These are phyloP conservation scores for Gastrodia elata DNA, from an alignment of 106 monocot genomes.

Conservation along the genomic window DNA sequence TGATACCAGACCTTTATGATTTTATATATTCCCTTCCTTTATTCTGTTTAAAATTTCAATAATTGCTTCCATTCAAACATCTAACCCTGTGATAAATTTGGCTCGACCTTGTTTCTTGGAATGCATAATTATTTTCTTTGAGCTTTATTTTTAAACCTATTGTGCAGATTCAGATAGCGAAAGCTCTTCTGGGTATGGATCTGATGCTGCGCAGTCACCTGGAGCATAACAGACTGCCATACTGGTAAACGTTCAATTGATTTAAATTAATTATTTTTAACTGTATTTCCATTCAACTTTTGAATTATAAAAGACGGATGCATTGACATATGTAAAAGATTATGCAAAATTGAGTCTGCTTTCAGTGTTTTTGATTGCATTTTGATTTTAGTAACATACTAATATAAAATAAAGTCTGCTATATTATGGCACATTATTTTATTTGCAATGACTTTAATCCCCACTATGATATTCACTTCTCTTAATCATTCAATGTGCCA, in stretches of 20 bases:
- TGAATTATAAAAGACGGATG: background rate
- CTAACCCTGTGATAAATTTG: background rate
- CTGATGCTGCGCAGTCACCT: conserved; percentile 17
- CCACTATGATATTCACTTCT: background rate
- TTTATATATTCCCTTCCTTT: background rate
- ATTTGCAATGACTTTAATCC: background rate
- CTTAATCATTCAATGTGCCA: background rate
- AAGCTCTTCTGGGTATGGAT: conserved; percentile 38
- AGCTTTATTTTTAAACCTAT: conserved; percentile 7
- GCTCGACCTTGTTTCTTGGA: background rate
- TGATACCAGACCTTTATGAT: background rate
- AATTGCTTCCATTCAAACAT: background rate
- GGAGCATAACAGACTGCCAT: background rate
- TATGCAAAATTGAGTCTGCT: background rate
- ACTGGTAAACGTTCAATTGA: conserved; percentile 1
- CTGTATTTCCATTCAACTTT: background rate
- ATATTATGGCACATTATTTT: background rate
- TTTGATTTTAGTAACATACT: background rate
- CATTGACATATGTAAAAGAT: background rate
- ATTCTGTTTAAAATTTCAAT: background rate
- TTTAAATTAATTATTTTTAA: background rate
- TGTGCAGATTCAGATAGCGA: conserved; percentile 45
- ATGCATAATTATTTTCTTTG: background rate
- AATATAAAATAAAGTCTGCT: background rate
- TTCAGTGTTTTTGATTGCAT: background rate